Evolutionary conservation across 1,284 basidiomycete species (phyloP).

Genomic region (Tremellales sp.): DNA sequence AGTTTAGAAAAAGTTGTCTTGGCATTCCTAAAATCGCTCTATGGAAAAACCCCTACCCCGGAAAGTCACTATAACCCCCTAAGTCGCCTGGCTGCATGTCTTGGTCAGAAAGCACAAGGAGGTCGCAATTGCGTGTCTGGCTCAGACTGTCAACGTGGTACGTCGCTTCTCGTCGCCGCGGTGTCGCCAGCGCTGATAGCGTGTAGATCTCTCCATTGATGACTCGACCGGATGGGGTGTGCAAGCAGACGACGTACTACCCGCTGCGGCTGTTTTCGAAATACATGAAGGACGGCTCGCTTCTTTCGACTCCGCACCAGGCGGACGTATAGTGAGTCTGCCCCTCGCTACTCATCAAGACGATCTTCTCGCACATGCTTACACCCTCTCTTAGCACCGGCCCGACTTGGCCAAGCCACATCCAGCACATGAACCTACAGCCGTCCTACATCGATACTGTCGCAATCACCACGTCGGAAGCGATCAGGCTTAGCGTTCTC

Average conservation of each 20-base stretch:
- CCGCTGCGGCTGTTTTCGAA: conserved; percentile 36
- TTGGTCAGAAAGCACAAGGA: conserved; percentile 61
- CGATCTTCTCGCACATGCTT: conserved; percentile 12
- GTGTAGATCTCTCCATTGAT: conserved; percentile 39
- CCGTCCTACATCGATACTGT: conserved; percentile 38
- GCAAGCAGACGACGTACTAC: conserved; percentile 37
- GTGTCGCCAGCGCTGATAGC: neutral
- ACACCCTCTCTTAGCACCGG: conserved; percentile 34
- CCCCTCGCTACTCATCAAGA: neutral
- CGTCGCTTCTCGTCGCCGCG: conserved; percentile 10
- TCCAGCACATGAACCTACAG: conserved; percentile 25
- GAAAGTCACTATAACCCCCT: too few species aligned
- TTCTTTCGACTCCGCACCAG: conserved; percentile 21
- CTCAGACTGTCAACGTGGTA: conserved; percentile 54
- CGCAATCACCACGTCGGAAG: conserved; percentile 23
- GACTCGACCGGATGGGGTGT: conserved; percentile 29
- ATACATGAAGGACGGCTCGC: conserved; percentile 37
- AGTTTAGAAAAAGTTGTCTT: too few species aligned
- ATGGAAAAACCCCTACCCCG: too few species aligned
- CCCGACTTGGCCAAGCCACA: conserved; percentile 32
- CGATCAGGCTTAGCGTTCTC: conserved; percentile 33
- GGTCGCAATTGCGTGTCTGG: conserved; percentile 62
- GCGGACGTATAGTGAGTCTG: conserved; percentile 34
- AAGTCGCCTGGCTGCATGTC: conserved; percentile 62
- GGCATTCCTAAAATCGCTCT: too few species aligned